Evolutionary conservation across 371 early-diverging fungal species (phyloP), one percentile per base, ranked within the genome.

Genomic region (Umbelopsis sp.): DNA sequence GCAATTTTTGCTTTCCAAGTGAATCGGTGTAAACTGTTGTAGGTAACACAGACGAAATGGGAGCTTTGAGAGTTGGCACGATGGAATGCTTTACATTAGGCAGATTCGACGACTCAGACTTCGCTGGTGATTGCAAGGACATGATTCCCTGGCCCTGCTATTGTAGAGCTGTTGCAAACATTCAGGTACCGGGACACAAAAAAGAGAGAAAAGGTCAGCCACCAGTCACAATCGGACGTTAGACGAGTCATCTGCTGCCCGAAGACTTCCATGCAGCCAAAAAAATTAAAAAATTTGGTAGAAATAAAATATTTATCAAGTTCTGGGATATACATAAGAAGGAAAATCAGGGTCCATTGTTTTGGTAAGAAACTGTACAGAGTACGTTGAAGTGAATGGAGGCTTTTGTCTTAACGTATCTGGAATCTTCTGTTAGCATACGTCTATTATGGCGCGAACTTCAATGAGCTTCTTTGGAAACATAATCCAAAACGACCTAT

Each of bases 1-100:
- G 46, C 69, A 72, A 25, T 65, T 65, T 65, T 35, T 65, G 45
- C 22, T 24, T 57, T 32, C 57, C 57, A 1, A 57, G 57, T 6
- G 57, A 25, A 18, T 57, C 32, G 8, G 57, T 57, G 29, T 57
- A 57, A 14, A 57, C 29, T 5, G 16, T 57, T 3, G 57, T 35
- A 35, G 57, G 57, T 35, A 57, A 18, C 7, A 57, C 57, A 14
- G 57, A 11, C 1, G 57, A 10, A 11, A 57, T 35, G 10, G 57
- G 57, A 16, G 35, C 12, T 16, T 24, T 25, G 0, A 57, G 16
- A 1, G 57, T 14, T 16, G 57, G 57, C 37, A 57, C 18, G 29
- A 35, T 18, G 12, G 57, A 32, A 11, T 29, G 57, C 29, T 35
- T 57, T 32, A 35, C 12, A 16, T 29, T 57, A 6, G 37, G 3